These are phyloP conservation scores for Globisporangium perplexum DNA, from an alignment of 352 stramenopile species.

Conservation along the genomic window DNA sequence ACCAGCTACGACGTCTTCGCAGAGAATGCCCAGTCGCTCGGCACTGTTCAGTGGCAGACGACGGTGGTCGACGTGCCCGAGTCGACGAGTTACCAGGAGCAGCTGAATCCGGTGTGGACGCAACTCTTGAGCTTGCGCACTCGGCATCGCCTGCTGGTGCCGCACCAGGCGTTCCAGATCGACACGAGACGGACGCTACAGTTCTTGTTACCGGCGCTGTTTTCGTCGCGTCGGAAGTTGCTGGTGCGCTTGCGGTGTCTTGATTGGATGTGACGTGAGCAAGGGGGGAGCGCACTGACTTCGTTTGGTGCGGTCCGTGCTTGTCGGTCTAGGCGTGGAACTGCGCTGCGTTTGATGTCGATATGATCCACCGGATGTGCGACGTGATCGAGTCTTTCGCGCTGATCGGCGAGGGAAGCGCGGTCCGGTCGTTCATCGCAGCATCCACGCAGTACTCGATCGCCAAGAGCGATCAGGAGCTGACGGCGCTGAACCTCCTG, in stretches of 20 bases:
- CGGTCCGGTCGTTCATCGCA: constrained; percentile 23
- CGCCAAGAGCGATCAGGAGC: constrained; percentile 32
- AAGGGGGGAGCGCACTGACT: constrained; percentile 2
- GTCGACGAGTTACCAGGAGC: constrained; percentile 11
- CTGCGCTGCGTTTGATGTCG: constrained; percentile 37
- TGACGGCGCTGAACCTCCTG: constrained; percentile 25
- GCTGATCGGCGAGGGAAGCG: constrained; percentile 19
- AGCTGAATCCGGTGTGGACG: constrained; percentile 35
- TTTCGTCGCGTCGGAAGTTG: constrained; percentile 64
- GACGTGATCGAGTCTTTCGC: constrained; percentile 32
- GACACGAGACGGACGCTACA: constrained; percentile 52
- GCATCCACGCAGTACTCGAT: constrained; percentile 25
- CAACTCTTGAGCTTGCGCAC: constrained; percentile 48
- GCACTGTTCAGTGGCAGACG: constrained; percentile 39
- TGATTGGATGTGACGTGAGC: background rate
- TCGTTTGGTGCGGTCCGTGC: background rate
- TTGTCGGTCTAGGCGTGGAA: constrained; percentile 47
- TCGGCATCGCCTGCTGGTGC: constrained; percentile 60
- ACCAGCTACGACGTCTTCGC: constrained; percentile 53
- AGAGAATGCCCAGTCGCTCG: constrained; percentile 35
- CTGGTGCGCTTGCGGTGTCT: constrained; percentile 35
- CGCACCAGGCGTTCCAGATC: constrained; percentile 22
- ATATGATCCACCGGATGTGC: constrained; percentile 42
- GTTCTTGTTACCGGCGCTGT: constrained; percentile 60
- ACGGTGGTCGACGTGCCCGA: constrained; percentile 38